phyloP scores from a whole-genome alignment of 345 rosid genomes.

The Anacardium occidentale region DNA sequence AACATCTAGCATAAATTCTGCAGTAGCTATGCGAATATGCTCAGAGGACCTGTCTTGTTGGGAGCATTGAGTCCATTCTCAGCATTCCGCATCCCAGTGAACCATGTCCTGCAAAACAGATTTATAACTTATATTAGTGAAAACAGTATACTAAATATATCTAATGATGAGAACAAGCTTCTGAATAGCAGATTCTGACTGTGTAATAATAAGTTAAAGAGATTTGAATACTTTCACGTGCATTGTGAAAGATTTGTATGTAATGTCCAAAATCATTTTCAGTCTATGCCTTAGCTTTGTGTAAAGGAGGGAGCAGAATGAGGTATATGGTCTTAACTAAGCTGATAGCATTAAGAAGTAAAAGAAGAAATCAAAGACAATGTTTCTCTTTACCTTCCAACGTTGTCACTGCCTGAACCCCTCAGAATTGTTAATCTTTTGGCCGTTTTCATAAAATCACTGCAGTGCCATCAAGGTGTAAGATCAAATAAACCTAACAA shows the following conservation, averaged over 20 bases:
- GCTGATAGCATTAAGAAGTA: neutral
- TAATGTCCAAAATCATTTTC: neutral
- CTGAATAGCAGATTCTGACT: neutral
- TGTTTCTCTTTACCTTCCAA: constrained; percentile 53
- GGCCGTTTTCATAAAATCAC: constrained; percentile 64
- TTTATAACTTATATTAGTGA: constrained; percentile 3
- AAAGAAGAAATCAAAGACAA: neutral
- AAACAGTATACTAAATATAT: neutral
- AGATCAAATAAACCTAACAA: neutral
- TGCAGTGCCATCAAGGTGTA: constrained; percentile 28
- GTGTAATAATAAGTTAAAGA: neutral
- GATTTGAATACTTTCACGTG: neutral
- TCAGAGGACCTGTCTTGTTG: constrained; percentile 65
- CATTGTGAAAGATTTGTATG: neutral
- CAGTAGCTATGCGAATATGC: constrained; percentile 56
- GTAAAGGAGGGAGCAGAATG: constrained; percentile 1
- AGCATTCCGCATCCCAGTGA: constrained; percentile 52
- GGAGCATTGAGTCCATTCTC: constrained; percentile 65
- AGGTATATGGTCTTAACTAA: neutral
- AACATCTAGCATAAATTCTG: constrained; percentile 6
- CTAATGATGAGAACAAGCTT: neutral
- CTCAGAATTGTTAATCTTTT: constrained; percentile 70
- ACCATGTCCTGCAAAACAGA: constrained; percentile 54
- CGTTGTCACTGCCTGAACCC: constrained; percentile 43
- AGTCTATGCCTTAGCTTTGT: neutral